Evolutionary conservation across 345 rosid genomes (phyloP).

Genomic region (Populus pruinosa): DNA sequence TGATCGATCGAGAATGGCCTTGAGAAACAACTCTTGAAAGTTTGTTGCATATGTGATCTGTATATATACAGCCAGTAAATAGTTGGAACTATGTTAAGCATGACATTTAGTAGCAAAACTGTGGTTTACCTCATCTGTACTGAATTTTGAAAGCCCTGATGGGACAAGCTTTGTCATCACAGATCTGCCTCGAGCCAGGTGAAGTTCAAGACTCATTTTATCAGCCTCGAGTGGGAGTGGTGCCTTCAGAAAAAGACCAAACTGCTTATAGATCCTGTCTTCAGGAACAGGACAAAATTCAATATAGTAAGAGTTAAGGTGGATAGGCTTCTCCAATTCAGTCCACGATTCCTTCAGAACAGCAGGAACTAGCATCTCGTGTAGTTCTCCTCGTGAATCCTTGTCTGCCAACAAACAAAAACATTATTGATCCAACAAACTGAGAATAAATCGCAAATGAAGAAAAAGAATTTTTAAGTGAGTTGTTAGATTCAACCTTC

Average conservation of each 20-base stretch:
- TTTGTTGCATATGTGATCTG: slow-evolving; percentile 63
- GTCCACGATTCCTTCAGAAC: slow-evolving; percentile 58
- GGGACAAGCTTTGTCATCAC: slow-evolving; percentile 62
- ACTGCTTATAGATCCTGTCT: slow-evolving; percentile 70
- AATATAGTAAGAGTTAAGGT: slow-evolving; percentile 53
- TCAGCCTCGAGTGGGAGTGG: slow-evolving; percentile 81
- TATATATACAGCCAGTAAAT: slow-evolving; percentile 14
- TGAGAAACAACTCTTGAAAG: slow-evolving; percentile 80
- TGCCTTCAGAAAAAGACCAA: slow-evolving; percentile 71
- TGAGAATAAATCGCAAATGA: slow-evolving; percentile 6
- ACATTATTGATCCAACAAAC: neutral
- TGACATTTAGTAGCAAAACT: slow-evolving; percentile 9
- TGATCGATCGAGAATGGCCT: slow-evolving; percentile 62
- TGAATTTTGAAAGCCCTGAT: slow-evolving; percentile 38
- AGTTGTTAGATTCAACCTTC: slow-evolving; percentile 49
- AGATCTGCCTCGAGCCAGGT: slow-evolving; percentile 75
- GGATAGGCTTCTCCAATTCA: slow-evolving; percentile 28
- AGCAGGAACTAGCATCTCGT: slow-evolving; percentile 76
- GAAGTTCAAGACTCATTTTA: slow-evolving; percentile 72
- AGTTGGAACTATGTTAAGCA: slow-evolving; percentile 6
- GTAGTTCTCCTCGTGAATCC: slow-evolving; percentile 52
- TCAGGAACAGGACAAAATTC: slow-evolving; percentile 62
- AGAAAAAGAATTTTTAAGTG: neutral
- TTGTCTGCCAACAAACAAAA: slow-evolving; percentile 46
- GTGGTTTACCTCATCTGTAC: slow-evolving; percentile 53